Conservation (phyloP, 176 grass and related monocot species). For the Juncus inflexus region DNA sequence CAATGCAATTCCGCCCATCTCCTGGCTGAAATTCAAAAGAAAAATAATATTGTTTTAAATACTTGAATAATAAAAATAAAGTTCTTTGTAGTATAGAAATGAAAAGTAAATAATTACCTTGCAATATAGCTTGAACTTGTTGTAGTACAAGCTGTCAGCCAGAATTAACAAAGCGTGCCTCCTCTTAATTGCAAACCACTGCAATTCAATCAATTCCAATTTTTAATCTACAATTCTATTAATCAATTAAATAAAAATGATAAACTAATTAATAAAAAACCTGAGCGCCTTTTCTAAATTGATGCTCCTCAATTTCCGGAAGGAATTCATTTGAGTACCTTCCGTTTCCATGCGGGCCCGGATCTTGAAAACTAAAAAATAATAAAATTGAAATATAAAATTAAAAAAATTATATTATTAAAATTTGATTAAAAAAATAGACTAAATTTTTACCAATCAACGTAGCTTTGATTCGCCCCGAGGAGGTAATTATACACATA, state of each 20-base stretch:
- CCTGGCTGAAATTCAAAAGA: conserved; percentile 59
- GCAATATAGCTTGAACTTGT: conserved; percentile 97
- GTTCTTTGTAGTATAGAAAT: neutral
- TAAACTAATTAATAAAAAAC: conserved; percentile 31
- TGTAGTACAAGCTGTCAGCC: conserved; percentile 84
- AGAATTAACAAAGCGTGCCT: conserved; percentile 95
- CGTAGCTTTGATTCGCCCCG: conserved; percentile 74
- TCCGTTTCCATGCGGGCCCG: conserved; percentile 92
- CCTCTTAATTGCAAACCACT: conserved; percentile 96
- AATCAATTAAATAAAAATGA: conserved; percentile 3
- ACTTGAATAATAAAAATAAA: conserved; percentile 10
- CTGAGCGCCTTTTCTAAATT: conserved; percentile 99
- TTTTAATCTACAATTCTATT: neutral
- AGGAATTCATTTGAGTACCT: conserved; percentile 76
- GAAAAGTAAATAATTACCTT: conserved; percentile 44
- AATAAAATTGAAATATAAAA: conserved; percentile 31
- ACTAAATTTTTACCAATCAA: conserved; percentile 64
- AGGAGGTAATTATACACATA: conserved; percentile 94
- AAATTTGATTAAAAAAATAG: neutral
- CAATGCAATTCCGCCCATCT: conserved; percentile 83
- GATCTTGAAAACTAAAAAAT: conserved; percentile 79
- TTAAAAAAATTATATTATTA: neutral
- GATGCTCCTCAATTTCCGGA: conserved; percentile 70
- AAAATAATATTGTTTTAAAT: conserved; percentile 11
- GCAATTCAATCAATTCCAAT: conserved; percentile 26